Percentiles rank a stretch among this genome's conserved stretches.
These are phyloP conservation scores for Striga hermonthica DNA, from an alignment of 305 asterid species.

Conservation along the genomic window DNA sequence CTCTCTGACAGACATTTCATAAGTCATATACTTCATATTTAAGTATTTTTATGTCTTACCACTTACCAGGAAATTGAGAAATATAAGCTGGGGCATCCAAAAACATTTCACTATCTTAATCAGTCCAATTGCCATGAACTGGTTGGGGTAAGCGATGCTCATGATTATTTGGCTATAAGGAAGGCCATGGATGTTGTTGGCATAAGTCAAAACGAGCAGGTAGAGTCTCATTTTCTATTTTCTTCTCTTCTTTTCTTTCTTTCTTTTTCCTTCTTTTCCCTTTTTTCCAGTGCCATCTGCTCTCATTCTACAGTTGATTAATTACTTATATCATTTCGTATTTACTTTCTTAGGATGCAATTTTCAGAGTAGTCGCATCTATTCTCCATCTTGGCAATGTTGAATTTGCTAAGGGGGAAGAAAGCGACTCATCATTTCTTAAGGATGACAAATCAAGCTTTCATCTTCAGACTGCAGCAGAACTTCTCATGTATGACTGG, in stretches of 20 bases:
- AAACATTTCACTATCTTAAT: constrained; percentile 64
- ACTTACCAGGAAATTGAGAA: constrained; percentile 57
- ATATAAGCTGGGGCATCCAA: constrained; percentile 60
- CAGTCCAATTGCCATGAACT: constrained; percentile 65
- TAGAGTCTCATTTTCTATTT: constrained; percentile 22
- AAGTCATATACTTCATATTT: constrained; percentile 23
- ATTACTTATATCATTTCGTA: not conserved
- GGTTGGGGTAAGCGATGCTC: constrained; percentile 57
- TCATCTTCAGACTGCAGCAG: constrained; percentile 69
- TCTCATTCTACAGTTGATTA: constrained; percentile 22
- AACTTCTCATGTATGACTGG: constrained; percentile 63
- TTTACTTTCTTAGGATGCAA: constrained; percentile 59
- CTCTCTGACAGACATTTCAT: constrained; percentile 12
- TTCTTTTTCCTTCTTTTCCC: no score
- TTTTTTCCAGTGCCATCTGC: constrained; percentile 20
- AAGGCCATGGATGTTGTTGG: constrained; percentile 83
- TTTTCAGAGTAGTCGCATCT: constrained; percentile 77
- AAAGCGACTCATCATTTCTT: constrained; percentile 60
- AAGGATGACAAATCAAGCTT: constrained; percentile 67
- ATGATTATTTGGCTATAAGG: constrained; percentile 68
- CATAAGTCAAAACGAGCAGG: constrained; percentile 68
- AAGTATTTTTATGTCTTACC: constrained; percentile 33
- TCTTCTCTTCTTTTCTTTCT: not conserved
- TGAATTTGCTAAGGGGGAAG: constrained; percentile 63
- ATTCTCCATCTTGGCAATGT: constrained; percentile 87